Percentiles rank a stretch among this genome's conserved stretches.
These are phyloP conservation scores for Lithohypha guttulata DNA, from an alignment of 2,329 filamentous ascomycete species.

Conservation along the genomic window DNA sequence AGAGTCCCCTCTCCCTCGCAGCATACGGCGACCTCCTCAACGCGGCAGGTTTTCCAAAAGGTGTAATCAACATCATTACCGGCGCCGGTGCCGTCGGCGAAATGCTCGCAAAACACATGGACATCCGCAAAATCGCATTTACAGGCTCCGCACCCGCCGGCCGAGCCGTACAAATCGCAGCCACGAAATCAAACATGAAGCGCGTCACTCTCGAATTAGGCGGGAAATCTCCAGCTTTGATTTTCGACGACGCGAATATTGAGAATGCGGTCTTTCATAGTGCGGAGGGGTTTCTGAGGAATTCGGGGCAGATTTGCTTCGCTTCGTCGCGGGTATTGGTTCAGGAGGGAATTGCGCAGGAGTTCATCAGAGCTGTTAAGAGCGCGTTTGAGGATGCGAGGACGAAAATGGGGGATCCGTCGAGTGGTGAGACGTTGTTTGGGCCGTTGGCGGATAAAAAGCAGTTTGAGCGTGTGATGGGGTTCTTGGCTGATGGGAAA, in stretches of 20 bases:
- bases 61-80: constrained; percentile 31
- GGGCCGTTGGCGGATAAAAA: constrained; percentile 63
- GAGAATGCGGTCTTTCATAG: constrained; percentile 61
- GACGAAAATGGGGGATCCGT: constrained; percentile 57
- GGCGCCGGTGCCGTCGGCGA: constrained; percentile 25
- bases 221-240: constrained; percentile 54
- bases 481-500: constrained; percentile 59
- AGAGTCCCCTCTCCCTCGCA: constrained; percentile 31
- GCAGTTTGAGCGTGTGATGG: constrained; percentile 61
- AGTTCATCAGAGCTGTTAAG: constrained; percentile 50
- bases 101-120: constrained; percentile 30
- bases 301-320: constrained; percentile 56
- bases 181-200: constrained; percentile 37
- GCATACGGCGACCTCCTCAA: constrained; percentile 29
- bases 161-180: constrained; percentile 30
- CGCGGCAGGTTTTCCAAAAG: constrained; percentile 36
- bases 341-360: constrained; percentile 49
- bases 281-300: constrained; percentile 45
- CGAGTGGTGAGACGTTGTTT: constrained; percentile 59
- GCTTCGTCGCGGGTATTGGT: constrained; percentile 56
- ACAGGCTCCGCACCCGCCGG: constrained; percentile 30
- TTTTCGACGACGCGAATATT: constrained; percentile 56
- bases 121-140: constrained; percentile 34
- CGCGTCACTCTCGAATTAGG: constrained; percentile 55
- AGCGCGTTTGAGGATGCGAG: constrained; percentile 27